A percentile compares a stretch with the other conserved stretches of the same genome.
phyloP scores from a whole-genome alignment of 352 stramenopile genomes.

The Phytophthora pisi region DNA sequence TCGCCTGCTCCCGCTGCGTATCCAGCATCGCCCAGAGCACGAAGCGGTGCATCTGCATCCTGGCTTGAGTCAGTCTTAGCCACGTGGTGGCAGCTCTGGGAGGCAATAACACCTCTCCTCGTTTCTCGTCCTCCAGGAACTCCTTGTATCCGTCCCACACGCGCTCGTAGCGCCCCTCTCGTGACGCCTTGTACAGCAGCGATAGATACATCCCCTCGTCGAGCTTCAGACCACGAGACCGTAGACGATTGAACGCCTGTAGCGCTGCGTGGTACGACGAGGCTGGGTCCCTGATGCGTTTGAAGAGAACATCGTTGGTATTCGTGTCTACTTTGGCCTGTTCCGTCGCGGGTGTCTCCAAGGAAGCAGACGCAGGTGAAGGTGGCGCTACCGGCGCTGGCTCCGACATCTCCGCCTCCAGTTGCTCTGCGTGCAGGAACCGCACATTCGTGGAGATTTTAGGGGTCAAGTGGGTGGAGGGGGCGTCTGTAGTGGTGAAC shows the following conservation, averaged over 20 bases:
- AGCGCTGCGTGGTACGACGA: conserved; percentile 40
- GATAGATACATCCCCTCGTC: conserved; percentile 52
- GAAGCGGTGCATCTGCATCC: conserved; percentile 65
- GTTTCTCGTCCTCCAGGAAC: conserved; percentile 45
- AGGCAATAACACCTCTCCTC: conserved; percentile 26
- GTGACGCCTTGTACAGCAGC: conserved; percentile 68
- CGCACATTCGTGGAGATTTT: not conserved
- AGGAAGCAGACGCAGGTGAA: not conserved
- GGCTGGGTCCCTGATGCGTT: conserved; percentile 6
- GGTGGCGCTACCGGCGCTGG: not conserved
- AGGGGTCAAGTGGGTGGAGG: too few species aligned
- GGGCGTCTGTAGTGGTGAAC: not conserved
- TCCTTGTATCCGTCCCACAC: conserved; percentile 47
- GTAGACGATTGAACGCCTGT: conserved; percentile 39
- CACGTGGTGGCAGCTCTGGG: conserved; percentile 41
- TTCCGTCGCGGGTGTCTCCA: not conserved
- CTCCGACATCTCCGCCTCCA: not conserved
- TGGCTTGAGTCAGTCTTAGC: conserved; percentile 44
- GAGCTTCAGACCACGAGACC: conserved; percentile 25
- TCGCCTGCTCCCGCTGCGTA: conserved; percentile 27
- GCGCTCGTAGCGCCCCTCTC: conserved; percentile 36
- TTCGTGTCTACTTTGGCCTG: not conserved
- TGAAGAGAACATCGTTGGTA: not conserved
- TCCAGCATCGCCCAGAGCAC: conserved; percentile 72
- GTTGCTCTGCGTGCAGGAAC: conserved; percentile 19